phyloP scores from a whole-genome alignment of 225 moss, liverwort and hornwort genomes.

The Straminergon stramineum region DNA sequence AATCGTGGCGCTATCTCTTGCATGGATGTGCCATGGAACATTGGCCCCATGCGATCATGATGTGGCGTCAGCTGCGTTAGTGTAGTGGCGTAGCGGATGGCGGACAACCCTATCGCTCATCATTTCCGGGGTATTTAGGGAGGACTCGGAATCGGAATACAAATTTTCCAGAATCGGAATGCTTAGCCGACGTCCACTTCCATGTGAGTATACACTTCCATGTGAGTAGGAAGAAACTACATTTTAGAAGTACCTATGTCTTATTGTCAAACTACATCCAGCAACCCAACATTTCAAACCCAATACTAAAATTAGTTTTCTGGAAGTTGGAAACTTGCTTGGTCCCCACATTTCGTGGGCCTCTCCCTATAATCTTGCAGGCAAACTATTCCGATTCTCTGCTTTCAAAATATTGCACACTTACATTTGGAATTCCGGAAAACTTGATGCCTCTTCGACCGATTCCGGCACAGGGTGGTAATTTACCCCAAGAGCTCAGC shows the following conservation, averaged over 20 bases:
- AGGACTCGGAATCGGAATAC: background rate
- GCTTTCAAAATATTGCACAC: no score
- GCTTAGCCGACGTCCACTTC: background rate
- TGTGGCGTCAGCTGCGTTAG: background rate
- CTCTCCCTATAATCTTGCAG: fast-evolving
- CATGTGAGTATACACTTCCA: background rate
- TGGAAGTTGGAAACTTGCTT: no score
- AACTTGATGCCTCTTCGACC: background rate
- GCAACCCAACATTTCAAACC: no score
- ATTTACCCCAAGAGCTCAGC: background rate
- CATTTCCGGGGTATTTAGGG: background rate
- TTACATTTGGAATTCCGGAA: background rate
- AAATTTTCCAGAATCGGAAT: background rate
- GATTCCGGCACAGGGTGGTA: background rate
- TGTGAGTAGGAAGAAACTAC: no score
- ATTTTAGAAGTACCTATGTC: no score
- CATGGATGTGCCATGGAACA: background rate
- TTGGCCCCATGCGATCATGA: background rate
- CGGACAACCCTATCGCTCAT: no score
- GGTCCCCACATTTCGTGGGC: background rate
- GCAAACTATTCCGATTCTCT: background rate
- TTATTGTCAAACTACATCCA: no score
- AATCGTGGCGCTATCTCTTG: no score
- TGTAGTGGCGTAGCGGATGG: no score
- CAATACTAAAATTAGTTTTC: no score